phyloP scores from a whole-genome alignment of 75 land plant genomes.

The Gnetum montanum region DNA sequence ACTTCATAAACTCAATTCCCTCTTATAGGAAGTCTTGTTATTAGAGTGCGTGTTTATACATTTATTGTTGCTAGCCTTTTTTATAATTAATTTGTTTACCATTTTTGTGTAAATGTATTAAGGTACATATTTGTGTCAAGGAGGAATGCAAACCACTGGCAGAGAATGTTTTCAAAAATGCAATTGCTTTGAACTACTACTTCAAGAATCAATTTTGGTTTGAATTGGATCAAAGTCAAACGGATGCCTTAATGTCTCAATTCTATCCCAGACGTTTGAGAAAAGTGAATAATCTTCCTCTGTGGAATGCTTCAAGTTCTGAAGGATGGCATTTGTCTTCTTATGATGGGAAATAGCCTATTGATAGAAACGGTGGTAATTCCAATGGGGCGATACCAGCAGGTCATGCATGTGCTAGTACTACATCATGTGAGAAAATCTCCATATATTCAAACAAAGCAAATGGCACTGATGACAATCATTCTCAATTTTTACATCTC shows the following conservation, averaged over 20 bases:
- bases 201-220: conserved; percentile 38
- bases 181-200: conserved; percentile 51
- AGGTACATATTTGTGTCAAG: conserved; percentile 27
- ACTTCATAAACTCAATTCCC: neutral
- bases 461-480: neutral
- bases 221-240: conserved; percentile 54
- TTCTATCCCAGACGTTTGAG: conserved; percentile 10
- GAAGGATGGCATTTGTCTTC: no score
- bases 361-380: neutral
- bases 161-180: conserved; percentile 40
- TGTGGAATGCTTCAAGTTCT: neutral
- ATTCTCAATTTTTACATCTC: no score
- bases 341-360: neutral
- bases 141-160: conserved; percentile 18
- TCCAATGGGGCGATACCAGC: neutral
- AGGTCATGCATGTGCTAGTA: no score
- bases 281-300: neutral
- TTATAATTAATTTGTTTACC: neutral
- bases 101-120: neutral
- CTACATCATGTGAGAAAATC: conserved; percentile 1
- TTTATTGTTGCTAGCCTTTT: neutral
- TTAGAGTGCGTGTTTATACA: neutral
- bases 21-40: neutral
- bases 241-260: conserved; percentile 16
- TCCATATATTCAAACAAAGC: neutral